Percentiles rank a stretch among this genome's conserved stretches.
Conservation (phyloP, 495 filamentous ascomycete genomes). For the Terfezia claveryi region DNA sequence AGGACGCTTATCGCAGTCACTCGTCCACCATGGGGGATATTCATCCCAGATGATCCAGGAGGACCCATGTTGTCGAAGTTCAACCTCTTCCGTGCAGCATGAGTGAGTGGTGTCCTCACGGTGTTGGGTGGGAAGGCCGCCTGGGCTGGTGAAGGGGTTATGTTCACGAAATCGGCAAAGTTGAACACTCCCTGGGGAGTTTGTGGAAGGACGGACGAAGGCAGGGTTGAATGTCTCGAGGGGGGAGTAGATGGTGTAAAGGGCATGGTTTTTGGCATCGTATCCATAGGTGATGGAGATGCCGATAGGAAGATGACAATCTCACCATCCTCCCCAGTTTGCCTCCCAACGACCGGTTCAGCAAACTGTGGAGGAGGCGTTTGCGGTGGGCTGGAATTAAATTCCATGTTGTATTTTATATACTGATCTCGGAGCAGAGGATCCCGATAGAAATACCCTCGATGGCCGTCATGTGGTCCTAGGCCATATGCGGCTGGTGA, state of each 20-base stretch:
- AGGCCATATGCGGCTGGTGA: not conserved
- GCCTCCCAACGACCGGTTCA: constrained; percentile 10
- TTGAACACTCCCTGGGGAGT: constrained; percentile 51
- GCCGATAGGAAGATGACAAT: constrained; percentile 83
- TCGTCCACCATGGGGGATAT: constrained; percentile 8
- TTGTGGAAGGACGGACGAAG: constrained; percentile 58
- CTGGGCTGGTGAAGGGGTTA: constrained; percentile 86
- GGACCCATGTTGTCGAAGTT: constrained; percentile 40
- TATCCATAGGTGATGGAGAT: constrained; percentile 61
- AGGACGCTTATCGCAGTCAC: constrained; percentile 25
- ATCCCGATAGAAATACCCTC: no score
- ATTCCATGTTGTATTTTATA: not conserved
- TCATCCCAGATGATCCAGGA: constrained; percentile 16
- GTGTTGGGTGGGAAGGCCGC: constrained; percentile 45
- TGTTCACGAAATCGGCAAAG: constrained; percentile 91
- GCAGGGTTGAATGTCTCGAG: constrained; percentile 40
- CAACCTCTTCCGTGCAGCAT: constrained; percentile 30
- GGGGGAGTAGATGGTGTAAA: constrained; percentile 31
- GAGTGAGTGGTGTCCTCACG: constrained; percentile 35
- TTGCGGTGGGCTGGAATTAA: constrained; percentile 21
- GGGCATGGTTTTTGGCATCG: constrained; percentile 8
- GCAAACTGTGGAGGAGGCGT: constrained; percentile 18
- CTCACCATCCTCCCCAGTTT: constrained; percentile 58
- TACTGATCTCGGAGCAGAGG: no score
- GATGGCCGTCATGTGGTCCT: no score